Base-by-base conservation (phyloP, 345 rosid species). In the Salix arbutifolia region DNA sequence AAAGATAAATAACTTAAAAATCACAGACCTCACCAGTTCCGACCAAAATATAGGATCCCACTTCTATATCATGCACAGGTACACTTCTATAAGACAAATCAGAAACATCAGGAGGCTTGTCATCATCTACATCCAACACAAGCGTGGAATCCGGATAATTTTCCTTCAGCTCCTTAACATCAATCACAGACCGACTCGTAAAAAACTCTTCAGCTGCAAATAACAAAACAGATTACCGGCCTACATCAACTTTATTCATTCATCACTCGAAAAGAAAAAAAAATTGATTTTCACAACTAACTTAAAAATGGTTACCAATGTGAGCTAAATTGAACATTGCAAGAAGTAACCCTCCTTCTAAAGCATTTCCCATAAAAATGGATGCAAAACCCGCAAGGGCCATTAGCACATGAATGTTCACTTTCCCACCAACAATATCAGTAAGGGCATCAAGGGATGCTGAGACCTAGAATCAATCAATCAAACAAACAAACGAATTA, bases 301-400 rank as follows among this genome's bases (percentile, higher is more conserved):
- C 67, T 42, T 68, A 8, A 31, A 77, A 83, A 81, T 72, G 56
- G 69, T 80, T 66, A 95, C 99, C 98, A 4, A 95, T 93, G 74
- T 93, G 99, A 83, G 99, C 98, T 81, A 95, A 85, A 88, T 93
- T 95, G 84, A 95, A 95, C 99, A 95, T 95, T 11, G 94, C 96
- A 31, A 95, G 91, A 83, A 95, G 98, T 70, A 95, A 79, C 44
- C 99, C 97, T 84, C 98, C 99, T 91, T 95, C 99, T 82, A 95
- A 78, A 31, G 94, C 81, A 70, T 91, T 95, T 3, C 99, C 99
- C 98, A 93, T 95, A 86, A 95, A 90, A 46, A 90, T 78, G 4
- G 99, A 96, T 30, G 99, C 97, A 88, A 96, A 96, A 58, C 91
- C 97, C 0, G 97, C 97, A 38, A 96, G 89, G 68, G 99, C 99